These are phyloP conservation scores for Xylaria longipes DNA, from an alignment of 495 filamentous ascomycete species.

Conservation along the genomic window DNA sequence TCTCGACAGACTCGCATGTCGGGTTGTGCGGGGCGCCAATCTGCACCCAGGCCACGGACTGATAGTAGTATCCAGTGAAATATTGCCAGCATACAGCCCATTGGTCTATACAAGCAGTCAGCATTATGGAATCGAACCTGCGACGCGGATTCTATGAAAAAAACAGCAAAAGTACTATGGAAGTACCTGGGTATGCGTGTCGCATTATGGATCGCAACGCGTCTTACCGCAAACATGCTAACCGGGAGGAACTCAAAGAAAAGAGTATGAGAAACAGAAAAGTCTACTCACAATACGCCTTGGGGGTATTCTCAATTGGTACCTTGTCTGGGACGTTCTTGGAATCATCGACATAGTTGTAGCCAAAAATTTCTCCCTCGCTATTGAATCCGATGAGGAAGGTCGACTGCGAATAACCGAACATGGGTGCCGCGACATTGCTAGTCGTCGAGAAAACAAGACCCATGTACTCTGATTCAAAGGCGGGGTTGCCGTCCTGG, in stretches of 20 bases:
- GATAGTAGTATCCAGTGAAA: conserved; percentile 58
- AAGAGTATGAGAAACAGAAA: not conserved
- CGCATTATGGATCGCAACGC: not conserved
- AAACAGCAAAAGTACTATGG: not conserved
- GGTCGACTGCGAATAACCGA: conserved; percentile 34
- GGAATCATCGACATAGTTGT: conserved; percentile 53
- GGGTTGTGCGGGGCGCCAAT: conserved; percentile 58
- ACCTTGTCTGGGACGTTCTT: conserved; percentile 31
- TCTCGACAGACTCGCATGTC: conserved; percentile 57
- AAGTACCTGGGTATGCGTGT: not conserved
- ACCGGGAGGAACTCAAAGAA: not conserved
- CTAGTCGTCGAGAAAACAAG: conserved; percentile 50
- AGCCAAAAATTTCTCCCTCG: conserved; percentile 49
- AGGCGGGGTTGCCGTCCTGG: conserved; percentile 36
- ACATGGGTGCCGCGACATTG: conserved; percentile 60
- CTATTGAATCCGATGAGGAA: conserved; percentile 53
- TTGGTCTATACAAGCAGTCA: conserved; percentile 35
- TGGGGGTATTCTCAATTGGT: conserved; percentile 22
- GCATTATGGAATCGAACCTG: conserved; percentile 15
- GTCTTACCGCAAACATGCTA: not conserved
- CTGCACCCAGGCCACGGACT: conserved; percentile 57
- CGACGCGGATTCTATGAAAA: not conserved
- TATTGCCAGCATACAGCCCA: conserved; percentile 63
- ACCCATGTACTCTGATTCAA: conserved; percentile 45
- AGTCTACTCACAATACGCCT: conserved; percentile 30